A percentile compares a stretch with the other conserved stretches of the same genome.
Conservation (phyloP, 2,329 filamentous ascomycete species). For the Fusarium sp. region DNA sequence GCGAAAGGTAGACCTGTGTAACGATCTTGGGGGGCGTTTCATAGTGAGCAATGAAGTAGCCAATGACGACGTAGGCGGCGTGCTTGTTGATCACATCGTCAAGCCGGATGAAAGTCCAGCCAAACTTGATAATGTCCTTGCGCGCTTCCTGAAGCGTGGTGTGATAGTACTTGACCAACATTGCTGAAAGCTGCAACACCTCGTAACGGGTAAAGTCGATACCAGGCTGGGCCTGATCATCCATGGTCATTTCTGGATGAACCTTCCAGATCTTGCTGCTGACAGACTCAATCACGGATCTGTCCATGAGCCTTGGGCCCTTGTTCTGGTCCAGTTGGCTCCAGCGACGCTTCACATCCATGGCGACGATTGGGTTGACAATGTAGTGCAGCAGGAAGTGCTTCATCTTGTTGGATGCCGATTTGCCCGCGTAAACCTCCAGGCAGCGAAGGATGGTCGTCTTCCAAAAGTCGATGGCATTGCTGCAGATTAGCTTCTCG, state of each 20-base stretch:
- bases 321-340: conserved; percentile 66
- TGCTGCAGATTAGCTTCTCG: conserved; percentile 82
- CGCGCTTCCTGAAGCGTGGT: conserved; percentile 88
- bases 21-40: conserved; percentile 97
- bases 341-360: conserved; percentile 92
- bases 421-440: conserved; percentile 85
- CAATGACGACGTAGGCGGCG: conserved; percentile 95
- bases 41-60: conserved; percentile 97
- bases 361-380: conserved; percentile 95
- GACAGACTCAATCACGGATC: conserved; percentile 87
- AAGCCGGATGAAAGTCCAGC: conserved; percentile 98
- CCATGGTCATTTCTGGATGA: conserved; percentile 82
- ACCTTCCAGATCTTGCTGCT: conserved; percentile 95
- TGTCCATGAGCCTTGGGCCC: conserved; percentile 83
- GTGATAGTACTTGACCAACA: conserved; percentile 96
- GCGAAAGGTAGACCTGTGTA: conserved; percentile 91
- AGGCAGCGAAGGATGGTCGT: conserved; percentile 86
- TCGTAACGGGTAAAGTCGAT: conserved; percentile 98
- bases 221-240: conserved; percentile 85
- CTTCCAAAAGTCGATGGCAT: conserved; percentile 88
- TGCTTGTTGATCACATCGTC: conserved; percentile 99
- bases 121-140: conserved; percentile 99
- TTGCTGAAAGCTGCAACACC: conserved; percentile 90
- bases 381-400: conserved; percentile 92
- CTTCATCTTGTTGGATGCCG: conserved; percentile 88